phyloP scores from a whole-genome alignment of 495 filamentous ascomycete genomes.

The Pyronema omphalodes region DNA sequence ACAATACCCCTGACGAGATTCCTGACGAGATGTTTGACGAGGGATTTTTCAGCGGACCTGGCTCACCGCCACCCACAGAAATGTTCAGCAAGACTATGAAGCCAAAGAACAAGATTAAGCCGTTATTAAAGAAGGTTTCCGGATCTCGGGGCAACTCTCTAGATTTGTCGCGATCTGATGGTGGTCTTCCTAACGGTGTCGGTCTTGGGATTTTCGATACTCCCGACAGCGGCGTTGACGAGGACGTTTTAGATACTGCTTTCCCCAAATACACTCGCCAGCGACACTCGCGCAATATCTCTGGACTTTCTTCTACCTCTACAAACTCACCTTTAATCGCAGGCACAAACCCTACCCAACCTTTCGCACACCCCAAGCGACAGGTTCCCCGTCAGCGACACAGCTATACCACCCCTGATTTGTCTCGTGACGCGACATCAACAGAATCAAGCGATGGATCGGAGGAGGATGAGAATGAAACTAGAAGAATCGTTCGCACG shows the following conservation, averaged over 20 bases:
- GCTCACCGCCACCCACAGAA: constrained; percentile 16
- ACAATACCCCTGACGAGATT: constrained; percentile 15
- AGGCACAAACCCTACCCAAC: constrained; percentile 9
- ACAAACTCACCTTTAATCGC: constrained; percentile 16
- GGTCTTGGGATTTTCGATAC: constrained; percentile 23
- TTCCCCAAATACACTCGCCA: constrained; percentile 14
- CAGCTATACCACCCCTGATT: constrained; percentile 18
- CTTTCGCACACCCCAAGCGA: constrained; percentile 22
- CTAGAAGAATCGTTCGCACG: constrained; percentile 17
- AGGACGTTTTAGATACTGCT: constrained; percentile 12
- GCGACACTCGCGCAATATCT: constrained; percentile 18
- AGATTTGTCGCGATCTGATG: constrained; percentile 23
- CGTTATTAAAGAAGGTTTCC: constrained; percentile 23
- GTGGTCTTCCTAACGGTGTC: constrained; percentile 20
- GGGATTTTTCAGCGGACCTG: constrained; percentile 21
- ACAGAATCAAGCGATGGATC: constrained; percentile 23
- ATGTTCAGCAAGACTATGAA: constrained; percentile 11
- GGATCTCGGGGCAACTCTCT: constrained; percentile 20
- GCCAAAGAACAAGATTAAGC: constrained; percentile 23
- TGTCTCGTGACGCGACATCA: constrained; percentile 16
- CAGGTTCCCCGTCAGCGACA: constrained; percentile 18
- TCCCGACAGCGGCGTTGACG: constrained; percentile 20
- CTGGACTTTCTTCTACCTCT: constrained; percentile 11
- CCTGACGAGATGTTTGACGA: constrained; percentile 19
- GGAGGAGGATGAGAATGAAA: constrained; percentile 14